Evolutionary conservation across 352 stramenopile genomes (phyloP), one percentile per base, ranked within the genome.

Genomic region (Pelagophyceae sp.): DNA sequence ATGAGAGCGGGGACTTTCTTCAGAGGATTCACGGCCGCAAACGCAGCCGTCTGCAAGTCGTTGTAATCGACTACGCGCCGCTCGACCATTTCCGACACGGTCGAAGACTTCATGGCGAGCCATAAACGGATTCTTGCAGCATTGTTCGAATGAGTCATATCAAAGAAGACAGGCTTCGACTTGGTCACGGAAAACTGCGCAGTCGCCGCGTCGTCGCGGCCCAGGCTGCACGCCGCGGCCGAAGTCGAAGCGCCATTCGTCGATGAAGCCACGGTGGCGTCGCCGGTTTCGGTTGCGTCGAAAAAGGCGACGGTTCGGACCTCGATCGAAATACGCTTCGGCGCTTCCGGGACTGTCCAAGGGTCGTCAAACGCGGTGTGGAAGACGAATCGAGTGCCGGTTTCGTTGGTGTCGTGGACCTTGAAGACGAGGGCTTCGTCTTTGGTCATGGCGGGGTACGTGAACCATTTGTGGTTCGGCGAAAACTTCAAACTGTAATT

Each of bases 1-100:
- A 79, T 40, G 11, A 85, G 80, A 35, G 82, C 80, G 67, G 82
- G 82, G 63, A 84, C 72, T 35, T 85, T 85, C 58, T 71, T 78
- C 67, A 85, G 71, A 37, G 82, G 82, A 70, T 84, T 85, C 19
- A 84, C 65, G 25, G 70, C n/a, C 31, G 32, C 63, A 25, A 81
- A 78, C 5, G 15, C 50, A 5, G 63, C 71, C 3, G 35, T 37
- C 33, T 25, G 6, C 5, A 76, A 31, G 71, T 76, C 71, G 54
- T 58, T 17, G 38, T 76, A 67, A 17, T 11, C 29, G 32, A 76
- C 32, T 5, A 11, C 15, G 11, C 11, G 15, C 6, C 5, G 11
- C 33, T 71, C 33, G 33, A 76, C 38, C 5, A n/a, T 17, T 3
- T 76, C 11, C 3, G 67, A 63, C 5, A 61, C 5, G 38, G 5